phyloP scores from a whole-genome alignment of 306 rosid genomes.

The Vigna trinervia region DNA sequence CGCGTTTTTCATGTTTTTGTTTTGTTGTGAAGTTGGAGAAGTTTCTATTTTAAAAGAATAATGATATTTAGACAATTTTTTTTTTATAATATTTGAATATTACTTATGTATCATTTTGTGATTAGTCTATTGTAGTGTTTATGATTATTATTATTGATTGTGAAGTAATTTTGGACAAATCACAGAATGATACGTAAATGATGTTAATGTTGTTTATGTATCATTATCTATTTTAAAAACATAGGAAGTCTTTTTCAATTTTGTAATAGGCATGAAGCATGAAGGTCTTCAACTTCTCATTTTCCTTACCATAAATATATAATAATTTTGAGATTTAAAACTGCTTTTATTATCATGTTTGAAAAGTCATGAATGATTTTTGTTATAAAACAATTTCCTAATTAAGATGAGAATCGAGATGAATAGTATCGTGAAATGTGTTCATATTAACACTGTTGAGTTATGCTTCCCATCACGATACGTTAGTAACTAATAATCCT shows the following conservation, averaged over 20 bases:
- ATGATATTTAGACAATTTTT: too few relatives aligned
- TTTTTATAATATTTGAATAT: too few relatives aligned
- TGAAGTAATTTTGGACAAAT: too few relatives aligned
- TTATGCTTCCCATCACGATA: constrained; percentile 8
- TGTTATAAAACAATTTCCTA: background rate
- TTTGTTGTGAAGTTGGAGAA: background rate
- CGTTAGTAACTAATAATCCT: background rate
- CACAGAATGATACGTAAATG: too few relatives aligned
- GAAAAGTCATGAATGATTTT: background rate
- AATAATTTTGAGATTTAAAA: background rate
- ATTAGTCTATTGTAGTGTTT: too few relatives aligned
- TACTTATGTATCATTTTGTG: too few relatives aligned
- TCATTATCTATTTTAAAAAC: background rate
- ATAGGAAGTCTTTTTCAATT: background rate
- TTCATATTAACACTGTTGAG: background rate
- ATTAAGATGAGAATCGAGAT: background rate
- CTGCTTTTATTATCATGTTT: background rate
- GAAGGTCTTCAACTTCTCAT: constrained; percentile 7
- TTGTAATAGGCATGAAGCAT: background rate
- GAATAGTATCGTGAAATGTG: background rate
- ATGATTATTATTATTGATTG: too few relatives aligned
- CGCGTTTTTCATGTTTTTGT: background rate
- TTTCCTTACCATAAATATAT: background rate
- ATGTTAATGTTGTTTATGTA: too few relatives aligned
- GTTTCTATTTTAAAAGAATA: background rate